These are phyloP conservation scores for Candida montana DNA, from an alignment of 805 yeast species.

Conservation along the genomic window DNA sequence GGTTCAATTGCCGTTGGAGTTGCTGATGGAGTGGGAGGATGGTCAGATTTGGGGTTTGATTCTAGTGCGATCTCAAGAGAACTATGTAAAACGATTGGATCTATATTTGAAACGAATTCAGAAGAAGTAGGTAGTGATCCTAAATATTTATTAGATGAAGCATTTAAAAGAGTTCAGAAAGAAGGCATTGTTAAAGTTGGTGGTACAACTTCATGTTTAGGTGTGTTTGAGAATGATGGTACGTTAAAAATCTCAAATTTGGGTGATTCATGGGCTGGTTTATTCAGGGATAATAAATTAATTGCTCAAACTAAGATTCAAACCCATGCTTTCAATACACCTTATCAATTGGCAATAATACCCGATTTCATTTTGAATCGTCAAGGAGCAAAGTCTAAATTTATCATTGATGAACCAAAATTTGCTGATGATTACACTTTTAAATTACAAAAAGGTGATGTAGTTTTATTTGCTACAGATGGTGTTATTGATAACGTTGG, in stretches of 20 bases:
- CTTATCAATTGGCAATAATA: slow-evolving; percentile 82
- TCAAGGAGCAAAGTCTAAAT: slow-evolving; percentile 46
- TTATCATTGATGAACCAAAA: slow-evolving; percentile 64
- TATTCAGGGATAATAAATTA: slow-evolving; percentile 62
- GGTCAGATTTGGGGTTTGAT: slow-evolving; percentile 90
- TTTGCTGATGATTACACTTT: slow-evolving; percentile 64
- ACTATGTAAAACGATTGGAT: slow-evolving; percentile 53
- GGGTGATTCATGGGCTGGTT: slow-evolving; percentile 94
- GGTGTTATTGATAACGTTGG: slow-evolving; percentile 87
- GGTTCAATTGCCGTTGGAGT: slow-evolving; percentile 58
- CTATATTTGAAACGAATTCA: slow-evolving; percentile 15
- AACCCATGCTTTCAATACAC: slow-evolving; percentile 86
- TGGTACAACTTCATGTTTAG: slow-evolving; percentile 89
- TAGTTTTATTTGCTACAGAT: slow-evolving; percentile 85
- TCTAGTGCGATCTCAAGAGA: slow-evolving; percentile 84
- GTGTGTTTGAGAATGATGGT: slow-evolving; percentile 55
- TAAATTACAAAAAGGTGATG: slow-evolving; percentile 64
- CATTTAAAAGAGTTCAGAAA: slow-evolving; percentile 48
- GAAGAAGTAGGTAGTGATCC: slow-evolving; percentile 9
- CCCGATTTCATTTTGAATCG: slow-evolving; percentile 55
- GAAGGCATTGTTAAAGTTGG: slow-evolving; percentile 76
- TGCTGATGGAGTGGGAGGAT: slow-evolving; percentile 97
- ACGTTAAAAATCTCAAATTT: slow-evolving; percentile 63
- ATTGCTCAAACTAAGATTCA: slow-evolving; percentile 68
- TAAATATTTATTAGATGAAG: slow-evolving; percentile 43